A percentile compares a stretch with the other conserved stretches of the same genome.
These are phyloP conservation scores for Hygrophila difformis DNA, from an alignment of 257 asterid genomes.

Conservation along the genomic window DNA sequence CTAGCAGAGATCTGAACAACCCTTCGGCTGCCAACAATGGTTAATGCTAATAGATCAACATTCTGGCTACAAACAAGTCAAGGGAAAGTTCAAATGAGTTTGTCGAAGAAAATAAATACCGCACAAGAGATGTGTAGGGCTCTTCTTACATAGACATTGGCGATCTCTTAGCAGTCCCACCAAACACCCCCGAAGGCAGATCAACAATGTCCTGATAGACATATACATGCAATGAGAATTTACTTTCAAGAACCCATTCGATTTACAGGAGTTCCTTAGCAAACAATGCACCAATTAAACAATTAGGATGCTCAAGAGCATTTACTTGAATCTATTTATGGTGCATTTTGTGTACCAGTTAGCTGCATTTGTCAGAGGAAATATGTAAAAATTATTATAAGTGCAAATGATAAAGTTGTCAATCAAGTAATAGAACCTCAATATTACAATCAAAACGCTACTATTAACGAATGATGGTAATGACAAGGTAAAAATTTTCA, in stretches of 20 bases:
- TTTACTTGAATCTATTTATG: no score
- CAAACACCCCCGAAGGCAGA: conserved; percentile 37
- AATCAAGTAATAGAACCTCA: no score
- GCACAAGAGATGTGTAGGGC: background rate
- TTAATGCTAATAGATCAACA: conserved; percentile 53
- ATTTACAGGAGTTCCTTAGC: background rate
- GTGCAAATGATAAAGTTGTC: background rate
- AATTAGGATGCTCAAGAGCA: no score
- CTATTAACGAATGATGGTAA: no score
- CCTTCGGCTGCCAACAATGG: conserved; percentile 60
- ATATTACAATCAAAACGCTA: no score
- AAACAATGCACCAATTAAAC: no score
- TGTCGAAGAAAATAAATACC: background rate
- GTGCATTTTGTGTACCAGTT: no score
- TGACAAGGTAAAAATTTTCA: no score
- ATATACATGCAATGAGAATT: background rate
- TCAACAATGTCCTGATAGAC: conserved; percentile 39
- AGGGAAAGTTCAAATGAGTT: background rate
- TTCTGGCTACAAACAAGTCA: conserved; percentile 31
- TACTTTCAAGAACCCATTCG: background rate
- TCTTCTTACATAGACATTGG: conserved; percentile 60
- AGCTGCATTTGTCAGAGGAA: conserved; percentile 10
- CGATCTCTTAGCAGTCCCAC: conserved; percentile 52
- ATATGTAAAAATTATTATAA: no score
- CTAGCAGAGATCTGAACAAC: conserved; percentile 63